These are phyloP conservation scores for Lactifluus volemus DNA, from an alignment of 768 basidiomycete genomes.

Conservation along the genomic window DNA sequence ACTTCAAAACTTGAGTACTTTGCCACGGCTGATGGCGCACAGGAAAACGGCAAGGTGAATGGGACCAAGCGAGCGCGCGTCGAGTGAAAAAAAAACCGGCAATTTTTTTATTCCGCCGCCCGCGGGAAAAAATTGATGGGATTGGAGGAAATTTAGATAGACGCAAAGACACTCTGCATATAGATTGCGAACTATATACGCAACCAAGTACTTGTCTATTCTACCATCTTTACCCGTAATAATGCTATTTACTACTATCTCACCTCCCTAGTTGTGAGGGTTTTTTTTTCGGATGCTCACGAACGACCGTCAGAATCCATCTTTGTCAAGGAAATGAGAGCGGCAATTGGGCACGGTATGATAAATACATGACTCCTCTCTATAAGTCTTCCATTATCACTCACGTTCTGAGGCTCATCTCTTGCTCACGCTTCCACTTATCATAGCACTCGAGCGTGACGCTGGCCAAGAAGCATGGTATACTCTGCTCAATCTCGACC, in stretches of 20 bases:
- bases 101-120: not conserved
- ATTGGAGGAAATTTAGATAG: not conserved
- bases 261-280: not conserved
- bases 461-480: conserved; percentile 84
- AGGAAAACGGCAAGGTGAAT: conserved; percentile 28
- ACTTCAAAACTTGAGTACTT: conserved; percentile 71
- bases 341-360: not conserved
- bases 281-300: no score
- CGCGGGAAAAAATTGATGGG: not conserved
- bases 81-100: conserved; percentile 28
- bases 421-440: conserved; percentile 42
- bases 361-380: not conserved
- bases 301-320: no score
- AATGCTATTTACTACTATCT: not conserved
- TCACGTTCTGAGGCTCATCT: conserved; percentile 1
- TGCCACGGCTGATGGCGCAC: conserved; percentile 25
- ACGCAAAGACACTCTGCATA: not conserved
- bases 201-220: not conserved
- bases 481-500: conserved; percentile 79
- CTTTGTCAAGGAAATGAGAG: no score
- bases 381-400: not conserved
- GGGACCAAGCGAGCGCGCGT: conserved; percentile 53
- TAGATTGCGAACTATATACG: not conserved
- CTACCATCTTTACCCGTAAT: not conserved
- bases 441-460: conserved; percentile 86